Conservation (phyloP, 2,329 filamentous ascomycete genomes). For the Didymella glomerata region DNA sequence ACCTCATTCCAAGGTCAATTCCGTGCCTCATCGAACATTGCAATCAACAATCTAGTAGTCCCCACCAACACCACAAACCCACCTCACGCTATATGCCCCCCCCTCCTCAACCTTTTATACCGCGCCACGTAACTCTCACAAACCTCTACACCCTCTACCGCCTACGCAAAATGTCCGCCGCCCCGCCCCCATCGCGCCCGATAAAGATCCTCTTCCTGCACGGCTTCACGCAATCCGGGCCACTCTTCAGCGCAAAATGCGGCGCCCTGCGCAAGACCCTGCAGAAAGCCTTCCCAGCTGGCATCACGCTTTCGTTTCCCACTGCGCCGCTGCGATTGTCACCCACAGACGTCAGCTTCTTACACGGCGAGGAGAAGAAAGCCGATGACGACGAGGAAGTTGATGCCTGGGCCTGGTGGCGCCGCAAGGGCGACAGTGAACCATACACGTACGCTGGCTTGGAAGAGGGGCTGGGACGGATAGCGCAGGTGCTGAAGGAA, state of each 20-base stretch:
- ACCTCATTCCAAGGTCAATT: slow-evolving; percentile 17
- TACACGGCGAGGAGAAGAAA: slow-evolving; percentile 44
- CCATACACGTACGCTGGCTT: slow-evolving; percentile 70
- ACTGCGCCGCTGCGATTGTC: slow-evolving; percentile 56
- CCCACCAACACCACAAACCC: neutral
- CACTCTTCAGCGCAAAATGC: slow-evolving; percentile 86
- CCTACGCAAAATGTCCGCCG: slow-evolving; percentile 43
- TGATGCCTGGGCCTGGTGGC: slow-evolving; percentile 87
- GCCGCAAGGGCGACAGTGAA: slow-evolving; percentile 64
- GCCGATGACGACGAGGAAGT: slow-evolving; percentile 59
- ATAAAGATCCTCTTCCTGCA: slow-evolving; percentile 62
- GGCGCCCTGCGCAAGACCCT: slow-evolving; percentile 85
- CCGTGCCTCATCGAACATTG: slow-evolving; percentile 1
- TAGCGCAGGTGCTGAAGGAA: slow-evolving; percentile 59
- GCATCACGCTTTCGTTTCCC: slow-evolving; percentile 58
- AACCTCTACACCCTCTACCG: slow-evolving; percentile 31
- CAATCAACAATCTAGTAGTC: neutral
- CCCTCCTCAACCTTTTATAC: slow-evolving; percentile 4
- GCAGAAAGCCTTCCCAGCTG: slow-evolving; percentile 72
- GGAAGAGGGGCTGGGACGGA: slow-evolving; percentile 69
- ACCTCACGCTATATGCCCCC: slow-evolving; percentile 5
- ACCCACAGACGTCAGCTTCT: slow-evolving; percentile 63
- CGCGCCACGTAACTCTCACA: slow-evolving; percentile 25
- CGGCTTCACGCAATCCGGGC: slow-evolving; percentile 89
- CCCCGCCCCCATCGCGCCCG: slow-evolving; percentile 42